A percentile compares a stretch with the other conserved stretches of the same genome.
These are phyloP conservation scores for Microascus cirrosus DNA, from an alignment of 2,329 filamentous ascomycete genomes.

Conservation along the genomic window DNA sequence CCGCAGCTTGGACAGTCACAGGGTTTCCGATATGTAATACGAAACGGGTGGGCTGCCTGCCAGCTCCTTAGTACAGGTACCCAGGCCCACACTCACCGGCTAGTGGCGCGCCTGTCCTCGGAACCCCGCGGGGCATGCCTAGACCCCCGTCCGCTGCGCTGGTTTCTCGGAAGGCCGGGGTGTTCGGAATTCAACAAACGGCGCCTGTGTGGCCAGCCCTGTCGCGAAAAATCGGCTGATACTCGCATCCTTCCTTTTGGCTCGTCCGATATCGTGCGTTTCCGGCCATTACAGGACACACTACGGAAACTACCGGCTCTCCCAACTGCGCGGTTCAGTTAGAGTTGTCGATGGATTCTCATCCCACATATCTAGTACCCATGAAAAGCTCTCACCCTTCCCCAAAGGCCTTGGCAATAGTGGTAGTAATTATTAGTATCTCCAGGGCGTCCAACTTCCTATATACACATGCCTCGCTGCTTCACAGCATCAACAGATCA, in stretches of 20 bases:
- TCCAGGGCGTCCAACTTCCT: neutral
- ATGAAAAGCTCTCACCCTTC: no score
- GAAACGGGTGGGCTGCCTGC: neutral
- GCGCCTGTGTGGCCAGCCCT: neutral
- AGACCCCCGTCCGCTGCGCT: neutral
- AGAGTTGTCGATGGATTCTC: no score
- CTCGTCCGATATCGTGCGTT: neutral
- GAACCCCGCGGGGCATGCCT: neutral
- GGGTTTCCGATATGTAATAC: neutral
- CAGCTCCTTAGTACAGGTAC: neutral
- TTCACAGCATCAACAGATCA: constrained; percentile 52
- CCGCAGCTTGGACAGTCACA: neutral
- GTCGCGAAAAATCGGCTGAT: neutral
- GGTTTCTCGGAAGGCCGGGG: neutral
- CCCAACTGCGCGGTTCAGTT: neutral
- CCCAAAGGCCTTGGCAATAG: no score
- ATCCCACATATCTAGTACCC: no score
- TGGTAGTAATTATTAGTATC: neutral
- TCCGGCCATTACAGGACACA: neutral
- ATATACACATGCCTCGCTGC: neutral
- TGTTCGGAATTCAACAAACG: neutral
- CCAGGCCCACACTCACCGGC: neutral
- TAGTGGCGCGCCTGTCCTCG: neutral
- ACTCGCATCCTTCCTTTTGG: neutral
- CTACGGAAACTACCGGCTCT: neutral